Evolutionary conservation across 2,329 filamentous ascomycete genomes (phyloP), one percentile per base, ranked within the genome.

Genomic region (Tolypocladium ophioglossoides): DNA sequence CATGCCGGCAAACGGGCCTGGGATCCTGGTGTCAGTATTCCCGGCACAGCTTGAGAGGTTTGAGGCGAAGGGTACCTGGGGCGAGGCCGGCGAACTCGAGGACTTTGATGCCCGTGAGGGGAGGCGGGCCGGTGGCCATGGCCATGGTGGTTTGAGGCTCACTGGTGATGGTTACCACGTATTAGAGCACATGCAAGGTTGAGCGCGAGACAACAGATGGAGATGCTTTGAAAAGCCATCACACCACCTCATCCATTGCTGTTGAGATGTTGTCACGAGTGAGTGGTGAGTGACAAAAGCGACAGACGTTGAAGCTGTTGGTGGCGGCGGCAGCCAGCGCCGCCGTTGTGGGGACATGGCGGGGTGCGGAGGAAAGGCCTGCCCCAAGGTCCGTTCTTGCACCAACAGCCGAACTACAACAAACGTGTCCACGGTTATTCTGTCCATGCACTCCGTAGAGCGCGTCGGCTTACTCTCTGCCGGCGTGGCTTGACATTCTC

Each of bases 1-100:
- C 65, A 96, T 82, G 63, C 91, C 91, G 51, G 90, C 87, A 68
- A 94, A 96, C 46, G 91, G 91, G 30, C 87, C 91, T 91, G 59
- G 4, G 20, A 16, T 1, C 18, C 1, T 27, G 40, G 46, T 40
- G 47, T 55, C 18, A n/a, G 52, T 11, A 32, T 7, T 41, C 10
- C 14, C 22, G 39, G 5, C 9, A 14, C 8, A 3, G n/a, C 18
- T 52, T 2, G 37, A 32, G 30, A 5, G 7, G 47, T 18, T 18
- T 44, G 30, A 14, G 22, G 22, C 39, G 14, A 9, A 10, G 59
- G 66, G 24, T 66, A 83, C 82, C 82, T 60, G 84, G 84, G 18
- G 84, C 84, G 24, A 83, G 74, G 24, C 80, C 80, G 51, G 80
- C 80, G 58, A 84, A 78, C 62, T 84, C 80, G 39, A 84, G 69